phyloP scores from a whole-genome alignment of 2,329 filamentous ascomycete genomes.

The Botrytis hyacinthi region DNA sequence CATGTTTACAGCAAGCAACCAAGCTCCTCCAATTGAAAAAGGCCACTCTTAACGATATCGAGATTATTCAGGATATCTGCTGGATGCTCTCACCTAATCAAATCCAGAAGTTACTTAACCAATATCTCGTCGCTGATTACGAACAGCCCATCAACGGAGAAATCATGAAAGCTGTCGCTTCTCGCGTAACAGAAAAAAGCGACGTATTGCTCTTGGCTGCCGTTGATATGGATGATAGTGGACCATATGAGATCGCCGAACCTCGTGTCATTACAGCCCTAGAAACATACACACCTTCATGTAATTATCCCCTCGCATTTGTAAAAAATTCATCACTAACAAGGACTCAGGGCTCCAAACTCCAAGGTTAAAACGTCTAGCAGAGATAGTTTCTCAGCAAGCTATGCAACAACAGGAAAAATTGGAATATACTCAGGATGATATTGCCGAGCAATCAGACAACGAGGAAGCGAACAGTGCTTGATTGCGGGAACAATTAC shows the following conservation, averaged over 20 bases:
- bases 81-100: slow-evolving; percentile 99
- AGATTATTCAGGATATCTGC: slow-evolving; percentile 99
- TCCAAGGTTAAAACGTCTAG: slow-evolving; percentile 86
- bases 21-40: slow-evolving; percentile 99
- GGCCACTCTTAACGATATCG: slow-evolving; percentile 96
- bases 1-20: slow-evolving; percentile 73
- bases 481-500: slow-evolving; percentile 25
- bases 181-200: slow-evolving; percentile 95
- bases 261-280: slow-evolving; percentile 92
- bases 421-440: slow-evolving; percentile 56
- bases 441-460: slow-evolving; percentile 48
- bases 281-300: slow-evolving; percentile 97
- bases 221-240: slow-evolving; percentile 98
- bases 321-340: slow-evolving; percentile 36
- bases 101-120: slow-evolving; percentile 97
- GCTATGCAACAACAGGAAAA: slow-evolving; percentile 95
- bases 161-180: slow-evolving; percentile 99
- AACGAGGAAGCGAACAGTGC: slow-evolving; percentile 36
- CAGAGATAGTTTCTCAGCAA: slow-evolving; percentile 97
- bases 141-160: slow-evolving; percentile 99
- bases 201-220: slow-evolving; percentile 90
- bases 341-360: slow-evolving; percentile 78
- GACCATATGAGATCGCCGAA: slow-evolving; percentile 97
- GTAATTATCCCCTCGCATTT: slow-evolving; percentile 53
- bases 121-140: slow-evolving; percentile 97